Evolutionary conservation across 768 basidiomycete species (phyloP).

Genomic region (Suillus discolor): DNA sequence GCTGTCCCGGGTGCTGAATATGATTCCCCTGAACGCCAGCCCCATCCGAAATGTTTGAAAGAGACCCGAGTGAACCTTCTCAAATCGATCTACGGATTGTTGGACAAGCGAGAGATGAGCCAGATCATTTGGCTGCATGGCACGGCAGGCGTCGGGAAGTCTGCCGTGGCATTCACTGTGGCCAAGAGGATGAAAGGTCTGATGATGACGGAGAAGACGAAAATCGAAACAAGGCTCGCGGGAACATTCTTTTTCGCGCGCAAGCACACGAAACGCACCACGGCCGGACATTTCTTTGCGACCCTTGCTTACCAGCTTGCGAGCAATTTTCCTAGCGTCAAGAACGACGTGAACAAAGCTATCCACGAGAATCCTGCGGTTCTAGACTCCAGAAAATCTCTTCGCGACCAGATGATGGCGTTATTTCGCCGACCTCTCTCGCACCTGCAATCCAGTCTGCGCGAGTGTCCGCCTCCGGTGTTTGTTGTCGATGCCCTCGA

Average conservation of each 20-base stretch:
- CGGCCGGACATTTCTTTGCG: not conserved
- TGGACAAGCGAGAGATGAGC: not conserved
- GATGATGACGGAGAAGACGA: not conserved
- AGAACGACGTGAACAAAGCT: not conserved
- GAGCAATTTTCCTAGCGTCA: not conserved
- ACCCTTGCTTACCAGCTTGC: slow-evolving; percentile 2
- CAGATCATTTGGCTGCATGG: slow-evolving; percentile 1
- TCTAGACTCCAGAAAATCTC: not conserved
- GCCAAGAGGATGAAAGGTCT: not conserved
- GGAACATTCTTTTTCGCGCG: slow-evolving; percentile 1
- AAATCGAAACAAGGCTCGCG: not conserved
- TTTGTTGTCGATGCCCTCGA: not conserved
- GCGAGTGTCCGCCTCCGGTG: not conserved
- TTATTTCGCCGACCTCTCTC: not conserved
- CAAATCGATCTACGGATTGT: not conserved
- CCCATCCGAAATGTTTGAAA: not conserved
- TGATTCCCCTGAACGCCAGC: not conserved
- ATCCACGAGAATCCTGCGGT: not conserved
- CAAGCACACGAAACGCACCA: not conserved
- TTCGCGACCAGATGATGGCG: not conserved
- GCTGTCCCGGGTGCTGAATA: not conserved
- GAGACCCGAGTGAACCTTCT: not conserved
- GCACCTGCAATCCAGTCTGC: not conserved
- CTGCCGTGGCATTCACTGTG: not conserved
- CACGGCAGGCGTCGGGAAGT: not conserved